Evolutionary conservation across 1,284 basidiomycete genomes (phyloP), one percentile per base, ranked within the genome.

Genomic region (Malassezia slooffiae): DNA sequence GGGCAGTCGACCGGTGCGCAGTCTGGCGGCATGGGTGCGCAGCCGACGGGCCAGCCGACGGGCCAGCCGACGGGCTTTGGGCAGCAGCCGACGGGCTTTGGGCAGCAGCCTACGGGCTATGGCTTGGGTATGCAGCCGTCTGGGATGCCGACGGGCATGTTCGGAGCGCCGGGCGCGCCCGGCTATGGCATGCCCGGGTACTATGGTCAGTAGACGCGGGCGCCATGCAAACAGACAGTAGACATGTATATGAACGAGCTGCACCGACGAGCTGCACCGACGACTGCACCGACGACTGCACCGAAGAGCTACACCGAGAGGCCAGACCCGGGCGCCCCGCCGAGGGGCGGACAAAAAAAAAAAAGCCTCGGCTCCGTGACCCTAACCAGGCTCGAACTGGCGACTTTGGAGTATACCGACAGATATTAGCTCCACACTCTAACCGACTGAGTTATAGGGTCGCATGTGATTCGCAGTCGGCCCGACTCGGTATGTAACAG

Each of bases 1-100:
- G 38, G 50, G 12, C 35, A 31, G n/a, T n/a, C n/a, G 47, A 30
- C 28, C 47, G 57, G 55, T 36, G 60, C 58, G 22, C 63, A 59
- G 50, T 69, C 67, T 48, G 66, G 67, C 35, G 60, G 64, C 9
- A 43, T 69, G 31, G 54, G 64, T 22, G 62, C 66, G 3, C 67
- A 69, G 44, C 64, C 67, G 8, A 69, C 66, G 3, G 64, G 66
- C 7, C 67, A 64, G 52, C 52, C 58, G 24, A 51, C 62, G 0
- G 64, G 63, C 3, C 58, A 58, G 20, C 60, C 64, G 28, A 57
- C 58, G 12, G 38, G 50, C 11, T 35, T 26, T 16, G 31, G 17
- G 12, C 22, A n/a, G 22, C 16, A 16, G 16, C 7, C 22, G 23
- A 29, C 37, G 21, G 34, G n/a, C n/a, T n/a, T n/a, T 16, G 31